Evolutionary conservation across 352 stramenopile genomes (phyloP).

Genomic region (Globisporangium canariense): DNA sequence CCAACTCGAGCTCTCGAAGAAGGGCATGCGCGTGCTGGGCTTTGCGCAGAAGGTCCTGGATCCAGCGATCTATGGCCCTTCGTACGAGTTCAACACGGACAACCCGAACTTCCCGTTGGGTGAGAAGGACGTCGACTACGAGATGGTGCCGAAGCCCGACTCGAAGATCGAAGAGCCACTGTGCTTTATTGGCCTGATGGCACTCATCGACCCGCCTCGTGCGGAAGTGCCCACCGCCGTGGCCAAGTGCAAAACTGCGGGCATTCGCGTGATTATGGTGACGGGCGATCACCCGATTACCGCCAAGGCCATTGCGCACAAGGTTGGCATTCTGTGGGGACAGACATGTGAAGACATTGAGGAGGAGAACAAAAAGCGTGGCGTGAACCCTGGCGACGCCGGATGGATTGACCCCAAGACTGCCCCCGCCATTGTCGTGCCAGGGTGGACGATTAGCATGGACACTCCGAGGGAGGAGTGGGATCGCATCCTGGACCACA

Average conservation of each 20-base stretch:
- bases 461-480: constrained; percentile 79
- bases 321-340: constrained; percentile 91
- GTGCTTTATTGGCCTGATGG: constrained; percentile 94
- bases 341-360: constrained; percentile 84
- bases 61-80: constrained; percentile 34
- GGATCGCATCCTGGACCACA: constrained; percentile 80
- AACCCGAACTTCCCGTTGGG: constrained; percentile 83
- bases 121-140: constrained; percentile 82
- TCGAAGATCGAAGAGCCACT: constrained; percentile 73
- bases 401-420: constrained; percentile 74
- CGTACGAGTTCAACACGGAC: constrained; percentile 74
- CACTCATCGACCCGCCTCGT: constrained; percentile 94
- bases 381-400: constrained; percentile 52
- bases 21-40: constrained; percentile 64
- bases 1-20: constrained; percentile 57
- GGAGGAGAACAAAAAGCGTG: constrained; percentile 64
- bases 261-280: constrained; percentile 94
- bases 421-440: constrained; percentile 79
- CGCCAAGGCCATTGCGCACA: constrained; percentile 91
- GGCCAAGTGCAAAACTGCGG: constrained; percentile 89
- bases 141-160: constrained; percentile 47
- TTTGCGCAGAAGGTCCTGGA: constrained; percentile 64
- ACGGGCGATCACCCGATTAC: constrained; percentile 92
- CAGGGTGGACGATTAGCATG: constrained; percentile 77
- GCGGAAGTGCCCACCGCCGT: constrained; percentile 84